Percentiles rank a stretch among this genome's conserved stretches.
Evolutionary conservation across 768 basidiomycete species (phyloP).

Genomic region (Phaffia tasmanica): DNA sequence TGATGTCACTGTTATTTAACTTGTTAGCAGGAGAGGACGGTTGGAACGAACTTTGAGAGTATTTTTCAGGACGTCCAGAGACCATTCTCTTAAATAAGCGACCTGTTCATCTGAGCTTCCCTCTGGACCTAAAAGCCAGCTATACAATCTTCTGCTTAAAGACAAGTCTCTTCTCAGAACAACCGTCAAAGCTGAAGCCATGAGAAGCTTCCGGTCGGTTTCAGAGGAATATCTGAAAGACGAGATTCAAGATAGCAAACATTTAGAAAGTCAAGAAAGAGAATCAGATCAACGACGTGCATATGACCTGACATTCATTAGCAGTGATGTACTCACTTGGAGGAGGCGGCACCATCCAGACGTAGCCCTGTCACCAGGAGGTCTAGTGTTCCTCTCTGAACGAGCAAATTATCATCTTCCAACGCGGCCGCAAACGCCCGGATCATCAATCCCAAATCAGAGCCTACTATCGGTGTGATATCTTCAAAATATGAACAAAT

Average conservation of each 20-base stretch:
- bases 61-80: conserved; percentile 56
- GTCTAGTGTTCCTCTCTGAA: conserved; percentile 74
- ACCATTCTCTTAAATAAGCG: conserved; percentile 55
- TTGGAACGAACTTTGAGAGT: conserved; percentile 52
- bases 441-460: conserved; percentile 86
- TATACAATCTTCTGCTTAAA: conserved; percentile 79
- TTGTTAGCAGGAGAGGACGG: background rate
- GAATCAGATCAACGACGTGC: background rate
- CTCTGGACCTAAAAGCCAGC: conserved; percentile 78
- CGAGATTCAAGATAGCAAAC: background rate
- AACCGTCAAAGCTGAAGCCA: conserved; percentile 75
- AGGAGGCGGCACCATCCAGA: conserved; percentile 59
- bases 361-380: conserved; percentile 65
- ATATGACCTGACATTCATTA: background rate
- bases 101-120: conserved; percentile 68
- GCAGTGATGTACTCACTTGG: conserved; percentile 39
- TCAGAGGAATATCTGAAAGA: conserved; percentile 27
- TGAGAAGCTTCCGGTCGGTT: conserved; percentile 68
- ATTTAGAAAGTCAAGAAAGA: background rate
- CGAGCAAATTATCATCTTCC: conserved; percentile 87
- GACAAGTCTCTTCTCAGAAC: conserved; percentile 87
- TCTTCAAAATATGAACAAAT: conserved; percentile 39
- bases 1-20: background rate
- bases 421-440: conserved; percentile 79
- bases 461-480: conserved; percentile 61